Evolutionary conservation across 306 rosid genomes (phyloP).

Genomic region (Ceratonia siliqua): DNA sequence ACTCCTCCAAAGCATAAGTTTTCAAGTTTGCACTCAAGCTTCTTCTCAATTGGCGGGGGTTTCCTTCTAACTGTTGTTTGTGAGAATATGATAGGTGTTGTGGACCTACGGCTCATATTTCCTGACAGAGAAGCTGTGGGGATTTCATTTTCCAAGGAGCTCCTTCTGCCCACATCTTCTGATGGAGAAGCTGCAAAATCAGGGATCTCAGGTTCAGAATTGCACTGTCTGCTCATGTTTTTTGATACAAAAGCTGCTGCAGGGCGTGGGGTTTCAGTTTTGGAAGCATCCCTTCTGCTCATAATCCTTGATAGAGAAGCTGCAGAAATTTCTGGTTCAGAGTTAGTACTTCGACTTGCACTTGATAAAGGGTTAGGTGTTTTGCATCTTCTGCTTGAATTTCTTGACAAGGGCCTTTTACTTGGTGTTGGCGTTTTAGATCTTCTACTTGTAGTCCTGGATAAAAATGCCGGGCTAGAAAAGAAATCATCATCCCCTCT

Average conservation of each 20-base stretch:
- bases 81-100: conserved; percentile 80
- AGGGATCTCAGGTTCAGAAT: conserved; percentile 40
- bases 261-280: not conserved
- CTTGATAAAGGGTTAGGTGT: conserved; percentile 44
- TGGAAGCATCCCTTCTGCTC: conserved; percentile 40
- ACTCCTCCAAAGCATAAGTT: conserved; percentile 69
- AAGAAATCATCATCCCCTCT: conserved; percentile 53
- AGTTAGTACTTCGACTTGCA: conserved; percentile 21
- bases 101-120: conserved; percentile 45
- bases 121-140: conserved; percentile 43
- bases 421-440: conserved; percentile 68
- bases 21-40: conserved; percentile 69
- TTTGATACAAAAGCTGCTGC: conserved; percentile 22
- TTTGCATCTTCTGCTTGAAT: conserved; percentile 38
- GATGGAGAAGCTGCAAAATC: conserved; percentile 24
- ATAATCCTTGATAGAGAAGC: conserved; percentile 37
- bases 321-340: conserved; percentile 32
- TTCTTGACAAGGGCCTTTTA: conserved; percentile 42
- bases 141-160: conserved; percentile 18
- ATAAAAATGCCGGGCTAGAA: conserved; percentile 35
- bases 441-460: conserved; percentile 52
- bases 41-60: conserved; percentile 68
- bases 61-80: conserved; percentile 64
- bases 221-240: conserved; percentile 35
- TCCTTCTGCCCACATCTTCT: not conserved